phyloP scores from a whole-genome alignment of 164 flowering plant species.

The Nymphaea thermarum region DNA sequence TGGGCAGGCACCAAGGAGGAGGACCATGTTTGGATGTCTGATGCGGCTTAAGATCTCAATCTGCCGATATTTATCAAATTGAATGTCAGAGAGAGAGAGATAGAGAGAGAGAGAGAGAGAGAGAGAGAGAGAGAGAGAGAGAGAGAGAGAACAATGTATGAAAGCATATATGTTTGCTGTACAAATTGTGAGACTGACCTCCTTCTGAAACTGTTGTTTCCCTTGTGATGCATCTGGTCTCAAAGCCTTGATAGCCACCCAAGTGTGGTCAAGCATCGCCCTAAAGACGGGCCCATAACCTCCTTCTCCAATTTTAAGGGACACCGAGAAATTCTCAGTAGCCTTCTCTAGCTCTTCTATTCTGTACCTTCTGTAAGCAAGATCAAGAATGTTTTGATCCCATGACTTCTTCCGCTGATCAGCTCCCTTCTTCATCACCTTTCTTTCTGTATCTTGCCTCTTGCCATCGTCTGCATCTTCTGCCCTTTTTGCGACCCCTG shows the following conservation, averaged over 20 bases:
- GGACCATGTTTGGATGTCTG: constrained; percentile 46
- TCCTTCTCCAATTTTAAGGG: constrained; percentile 62
- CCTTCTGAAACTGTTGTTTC: constrained; percentile 59
- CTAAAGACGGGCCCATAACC: constrained; percentile 63
- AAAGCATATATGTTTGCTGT: too few relatives aligned
- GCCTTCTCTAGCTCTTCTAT: constrained; percentile 59
- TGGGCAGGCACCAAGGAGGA: constrained; percentile 45
- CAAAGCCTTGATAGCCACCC: constrained; percentile 51
- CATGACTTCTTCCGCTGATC: constrained; percentile 29
- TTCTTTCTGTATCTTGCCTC: constrained; percentile 45
- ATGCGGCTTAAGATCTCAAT: constrained; percentile 47
- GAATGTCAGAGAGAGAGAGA: neutral
- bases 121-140: neutral
- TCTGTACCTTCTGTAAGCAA: constrained; percentile 43
- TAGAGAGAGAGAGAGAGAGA: neutral
- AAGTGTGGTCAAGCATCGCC: constrained; percentile 49
- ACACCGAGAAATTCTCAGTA: constrained; percentile 29
- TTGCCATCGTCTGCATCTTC: constrained; percentile 56
- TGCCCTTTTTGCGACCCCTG: constrained; percentile 47
- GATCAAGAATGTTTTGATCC: constrained; percentile 13
- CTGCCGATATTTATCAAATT: constrained; percentile 9
- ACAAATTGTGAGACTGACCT: constrained; percentile 14
- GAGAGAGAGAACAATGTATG: neutral
- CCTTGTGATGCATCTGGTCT: constrained; percentile 72
- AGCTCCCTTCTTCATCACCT: constrained; percentile 30